Conservation (phyloP, 176 grass and related monocot genomes). For the maize (Zea mays) region Zm-B73-REFERENCE-NAM-5.0 NC_050097.1:229239001-229239500, state of each 20-base stretch:
- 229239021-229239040: no score
- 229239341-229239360: neutral
- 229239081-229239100: slow-evolving; percentile 39
- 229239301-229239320: neutral
- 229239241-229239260: neutral
- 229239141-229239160: slow-evolving; percentile 4
- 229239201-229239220: neutral
- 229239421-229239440: neutral
- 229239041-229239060: no score
- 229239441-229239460: neutral
- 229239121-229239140: slow-evolving; percentile 33
- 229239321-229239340: neutral
- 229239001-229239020: no score
- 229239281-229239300: neutral
- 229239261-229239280: no score
- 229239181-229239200: neutral
- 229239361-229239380: slow-evolving; percentile 61
- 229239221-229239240: neutral
- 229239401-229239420: slow-evolving; percentile 73
- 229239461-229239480: no score
- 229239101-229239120: neutral
- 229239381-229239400: slow-evolving; percentile 59
- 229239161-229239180: no score
- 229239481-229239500: no score
- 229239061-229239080: no score